These are phyloP conservation scores for Flaveria trinervia DNA, from an alignment of 129 eudicot species.

Conservation along the genomic window DNA sequence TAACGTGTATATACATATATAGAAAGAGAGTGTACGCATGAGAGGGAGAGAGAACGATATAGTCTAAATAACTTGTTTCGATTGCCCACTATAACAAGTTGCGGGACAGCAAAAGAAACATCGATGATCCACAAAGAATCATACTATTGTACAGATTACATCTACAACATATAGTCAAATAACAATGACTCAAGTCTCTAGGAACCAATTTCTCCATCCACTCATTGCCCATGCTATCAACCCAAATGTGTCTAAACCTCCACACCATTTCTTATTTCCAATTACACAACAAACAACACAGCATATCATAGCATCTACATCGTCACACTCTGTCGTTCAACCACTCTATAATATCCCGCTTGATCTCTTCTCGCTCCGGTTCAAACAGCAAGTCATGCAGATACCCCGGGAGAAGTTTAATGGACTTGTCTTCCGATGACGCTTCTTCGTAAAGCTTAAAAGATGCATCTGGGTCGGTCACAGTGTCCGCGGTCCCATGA, in stretches of 20 bases:
- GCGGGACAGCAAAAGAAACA: neutral
- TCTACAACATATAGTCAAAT: neutral
- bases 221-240: constrained; percentile 22
- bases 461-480: constrained; percentile 81
- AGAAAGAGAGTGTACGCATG: no score
- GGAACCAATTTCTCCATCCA: constrained; percentile 23
- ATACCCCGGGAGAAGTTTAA: constrained; percentile 55
- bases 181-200: neutral
- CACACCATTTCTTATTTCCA: constrained; percentile 23
- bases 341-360: constrained; percentile 62
- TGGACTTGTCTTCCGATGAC: constrained; percentile 62
- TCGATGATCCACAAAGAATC: neutral
- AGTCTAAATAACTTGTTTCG: neutral
- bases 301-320: no score
- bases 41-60: no score
- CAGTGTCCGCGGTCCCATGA: constrained; percentile 73
- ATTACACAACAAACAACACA: neutral
- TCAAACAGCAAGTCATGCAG: constrained; percentile 82
- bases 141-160: constrained; percentile 23
- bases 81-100: neutral
- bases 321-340: constrained; percentile 48
- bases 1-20: no score
- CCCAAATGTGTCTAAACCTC: constrained; percentile 4
- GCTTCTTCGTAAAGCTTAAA: constrained; percentile 61
- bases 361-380: constrained; percentile 66